Base-by-base conservation (phyloP, 306 rosid genomes). In the Corylus heterophylla region DNA sequence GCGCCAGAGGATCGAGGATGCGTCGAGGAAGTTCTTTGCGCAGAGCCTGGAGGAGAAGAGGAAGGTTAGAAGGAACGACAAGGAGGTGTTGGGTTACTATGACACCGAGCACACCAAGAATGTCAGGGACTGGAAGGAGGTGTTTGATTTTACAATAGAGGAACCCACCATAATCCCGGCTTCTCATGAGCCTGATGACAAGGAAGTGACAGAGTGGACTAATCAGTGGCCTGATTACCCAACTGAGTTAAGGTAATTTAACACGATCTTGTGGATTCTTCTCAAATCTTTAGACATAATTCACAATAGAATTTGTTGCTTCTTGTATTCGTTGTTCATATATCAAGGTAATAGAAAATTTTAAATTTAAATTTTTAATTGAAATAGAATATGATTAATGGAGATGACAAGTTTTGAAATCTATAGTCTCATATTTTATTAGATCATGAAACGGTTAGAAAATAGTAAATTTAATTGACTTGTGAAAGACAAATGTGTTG, bases 121-220 rank as follows among this genome's bases (percentile, higher is more conserved):
- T 18, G 89, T 91, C 1, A 87, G 93, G 25, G 98, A 93, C 49
- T 89, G 98, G 97, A 92, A 90, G 51, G 97, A 92, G 73, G 93
- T 85, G 7, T 86, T 87, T 76, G 97, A 90, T 86, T 86, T 87
- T 63, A 5, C 11, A 0, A 73, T 81, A 20, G 49, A 52, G 35
- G 90, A 85, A 2, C 93, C 93, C 0, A 84, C 87, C 8, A 2
- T 84, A 0, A 12, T 85, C 9, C 85, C 94, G 1, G 35, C 78
- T 10, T 88, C 88, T 22, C 55, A 62, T 37, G 85, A 86, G 5
- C 83, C 78, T 0, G 62, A 85, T 5, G 92, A 86, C 47, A 13
- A 69, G 17, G 75, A 56, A 27, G 45, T 89, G 1, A 83, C 78
- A 11, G 73, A 75, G 64, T 86, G 88, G 78, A 54, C 70, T 11